Evolutionary conservation across 192 early-diverging fungal genomes (phyloP).

Genomic region (Coemansia sp.): DNA sequence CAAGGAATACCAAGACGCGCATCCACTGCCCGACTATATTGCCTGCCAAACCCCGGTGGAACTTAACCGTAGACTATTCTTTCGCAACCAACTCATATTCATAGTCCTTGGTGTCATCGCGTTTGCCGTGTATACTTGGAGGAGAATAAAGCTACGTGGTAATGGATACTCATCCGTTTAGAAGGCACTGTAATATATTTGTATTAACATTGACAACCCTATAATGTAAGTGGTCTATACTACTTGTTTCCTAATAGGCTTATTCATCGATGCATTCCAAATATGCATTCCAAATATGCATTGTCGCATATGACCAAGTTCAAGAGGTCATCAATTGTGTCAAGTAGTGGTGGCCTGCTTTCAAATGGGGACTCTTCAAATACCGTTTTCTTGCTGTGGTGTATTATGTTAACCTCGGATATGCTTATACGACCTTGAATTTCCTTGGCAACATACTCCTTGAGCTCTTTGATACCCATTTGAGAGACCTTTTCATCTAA

Average conservation of each 20-base stretch:
- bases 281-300: no score
- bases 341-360: neutral
- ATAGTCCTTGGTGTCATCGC: slow-evolving; percentile 27
- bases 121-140: slow-evolving; percentile 42
- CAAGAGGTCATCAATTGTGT: neutral
- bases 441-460: neutral
- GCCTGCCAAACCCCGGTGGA: slow-evolving; percentile 15
- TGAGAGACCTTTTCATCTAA: neutral
- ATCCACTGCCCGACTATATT: slow-evolving; percentile 26
- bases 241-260: no score
- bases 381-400: neutral
- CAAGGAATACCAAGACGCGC: slow-evolving; percentile 34
- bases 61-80: slow-evolving; percentile 20
- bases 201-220: neutral
- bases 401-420: neutral
- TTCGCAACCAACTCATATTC: slow-evolving; percentile 37
- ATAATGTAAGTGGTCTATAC: neutral
- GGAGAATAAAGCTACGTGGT: slow-evolving; percentile 21
- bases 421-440: neutral
- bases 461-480: neutral
- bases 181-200: neutral
- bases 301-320: neutral
- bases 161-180: neutral
- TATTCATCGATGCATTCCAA: no score
- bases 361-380: neutral